A percentile compares a stretch with the other conserved stretches of the same genome.
Evolutionary conservation across 2,329 filamentous ascomycete genomes (phyloP).

Genomic region (Dendrostoma leiphaemia): DNA sequence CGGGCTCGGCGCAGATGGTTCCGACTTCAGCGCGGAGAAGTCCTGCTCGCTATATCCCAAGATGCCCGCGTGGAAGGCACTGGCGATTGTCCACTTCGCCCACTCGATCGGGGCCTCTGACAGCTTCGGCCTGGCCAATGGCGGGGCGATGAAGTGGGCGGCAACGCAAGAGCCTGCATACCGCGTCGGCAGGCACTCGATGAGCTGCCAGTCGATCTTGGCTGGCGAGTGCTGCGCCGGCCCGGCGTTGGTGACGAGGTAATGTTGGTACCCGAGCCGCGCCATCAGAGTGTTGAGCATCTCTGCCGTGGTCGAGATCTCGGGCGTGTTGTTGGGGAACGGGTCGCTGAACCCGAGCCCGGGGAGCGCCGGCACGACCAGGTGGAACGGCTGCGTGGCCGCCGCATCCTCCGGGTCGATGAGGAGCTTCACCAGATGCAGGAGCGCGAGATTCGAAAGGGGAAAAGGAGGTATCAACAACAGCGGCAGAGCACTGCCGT

Average conservation of each 20-base stretch:
- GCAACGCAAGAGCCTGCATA: slow-evolving; percentile 54
- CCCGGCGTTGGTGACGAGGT: slow-evolving; percentile 55
- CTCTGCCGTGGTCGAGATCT: slow-evolving; percentile 51
- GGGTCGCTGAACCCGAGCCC: slow-evolving; percentile 68
- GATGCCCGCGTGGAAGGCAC: slow-evolving; percentile 43
- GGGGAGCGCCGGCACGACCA: slow-evolving; percentile 65
- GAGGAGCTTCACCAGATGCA: slow-evolving; percentile 53
- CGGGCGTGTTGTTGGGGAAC: slow-evolving; percentile 46
- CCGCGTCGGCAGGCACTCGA: slow-evolving; percentile 44
- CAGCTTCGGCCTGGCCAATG: slow-evolving; percentile 47
- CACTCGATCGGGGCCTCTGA: slow-evolving; percentile 44
- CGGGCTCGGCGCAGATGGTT: slow-evolving; percentile 20
- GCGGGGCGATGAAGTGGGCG: slow-evolving; percentile 59
- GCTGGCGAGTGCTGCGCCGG: slow-evolving; percentile 44
- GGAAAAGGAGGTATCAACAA: slow-evolving; percentile 66
- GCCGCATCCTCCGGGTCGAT: slow-evolving; percentile 48
- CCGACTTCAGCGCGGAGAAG: slow-evolving; percentile 37
- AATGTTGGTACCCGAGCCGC: slow-evolving; percentile 56
- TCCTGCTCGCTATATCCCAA: slow-evolving; percentile 57
- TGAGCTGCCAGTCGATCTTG: slow-evolving; percentile 51
- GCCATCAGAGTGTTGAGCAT: slow-evolving; percentile 60
- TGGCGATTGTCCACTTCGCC: slow-evolving; percentile 56
- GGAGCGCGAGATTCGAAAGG: slow-evolving; percentile 59
- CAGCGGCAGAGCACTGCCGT: slow-evolving; percentile 56
- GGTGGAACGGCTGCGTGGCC: slow-evolving; percentile 55